Conservation (phyloP, 768 basidiomycete species). For the Serendipita sp. region DNA sequence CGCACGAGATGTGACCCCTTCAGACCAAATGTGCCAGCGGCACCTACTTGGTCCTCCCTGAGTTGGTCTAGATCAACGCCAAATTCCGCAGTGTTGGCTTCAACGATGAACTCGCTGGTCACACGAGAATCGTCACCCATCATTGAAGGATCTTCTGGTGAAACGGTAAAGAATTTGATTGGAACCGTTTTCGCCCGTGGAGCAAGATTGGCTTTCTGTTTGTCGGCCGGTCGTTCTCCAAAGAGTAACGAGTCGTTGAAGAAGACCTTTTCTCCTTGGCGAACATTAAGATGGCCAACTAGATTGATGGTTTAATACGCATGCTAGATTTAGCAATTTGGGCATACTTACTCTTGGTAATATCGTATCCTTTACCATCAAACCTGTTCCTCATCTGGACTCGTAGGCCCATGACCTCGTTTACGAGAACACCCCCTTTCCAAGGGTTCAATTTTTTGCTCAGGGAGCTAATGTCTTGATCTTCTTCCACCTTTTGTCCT, state of each 20-base stretch:
- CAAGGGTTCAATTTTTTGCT: conserved; percentile 44
- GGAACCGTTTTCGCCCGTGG: neutral
- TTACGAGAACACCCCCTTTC: conserved; percentile 53
- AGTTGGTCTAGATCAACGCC: conserved; percentile 35
- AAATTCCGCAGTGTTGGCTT: conserved; percentile 37
- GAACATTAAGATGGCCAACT: conserved; percentile 74
- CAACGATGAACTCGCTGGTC: conserved; percentile 8
- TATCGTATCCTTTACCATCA: conserved; percentile 74
- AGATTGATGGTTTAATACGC: conserved; percentile 2
- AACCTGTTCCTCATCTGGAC: conserved; percentile 61
- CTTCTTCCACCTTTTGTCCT: conserved; percentile 30
- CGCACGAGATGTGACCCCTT: conserved; percentile 37
- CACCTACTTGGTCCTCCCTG: conserved; percentile 11
- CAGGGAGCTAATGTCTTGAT: conserved; percentile 53
- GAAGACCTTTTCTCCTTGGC: conserved; percentile 62
- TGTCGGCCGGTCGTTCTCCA: conserved; percentile 19
- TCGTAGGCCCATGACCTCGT: conserved; percentile 64
- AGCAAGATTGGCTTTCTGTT: conserved; percentile 16
- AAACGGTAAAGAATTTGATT: neutral
- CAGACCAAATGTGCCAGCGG: conserved; percentile 22
- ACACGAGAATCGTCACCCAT: neutral
- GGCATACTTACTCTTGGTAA: conserved; percentile 50
- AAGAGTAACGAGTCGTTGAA: conserved; percentile 46
- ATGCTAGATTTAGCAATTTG: neutral
- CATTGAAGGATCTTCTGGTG: neutral